Conservation (phyloP, 441 rosid genomes). For the Adansonia gregorii region DNA sequence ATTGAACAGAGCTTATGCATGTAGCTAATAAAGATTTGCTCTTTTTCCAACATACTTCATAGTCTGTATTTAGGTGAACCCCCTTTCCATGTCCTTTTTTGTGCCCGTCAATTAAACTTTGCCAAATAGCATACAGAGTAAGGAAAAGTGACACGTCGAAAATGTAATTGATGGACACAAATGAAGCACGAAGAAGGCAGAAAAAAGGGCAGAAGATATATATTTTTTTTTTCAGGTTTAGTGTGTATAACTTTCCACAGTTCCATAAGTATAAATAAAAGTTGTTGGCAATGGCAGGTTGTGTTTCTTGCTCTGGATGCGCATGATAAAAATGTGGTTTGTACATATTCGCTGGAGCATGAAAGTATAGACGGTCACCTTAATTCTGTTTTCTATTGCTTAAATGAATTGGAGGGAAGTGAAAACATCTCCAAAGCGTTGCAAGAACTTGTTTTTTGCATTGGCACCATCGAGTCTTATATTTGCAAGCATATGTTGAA, state of each 20-base stretch:
- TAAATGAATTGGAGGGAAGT: constrained; percentile 43
- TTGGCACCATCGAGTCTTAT: constrained; percentile 53
- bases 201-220: no score
- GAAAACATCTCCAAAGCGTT: constrained; percentile 35
- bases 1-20: not conserved
- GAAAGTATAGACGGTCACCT: constrained; percentile 51
- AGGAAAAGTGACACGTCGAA: no score
- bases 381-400: constrained; percentile 44
- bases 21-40: not conserved
- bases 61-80: no score
- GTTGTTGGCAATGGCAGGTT: constrained; percentile 67
- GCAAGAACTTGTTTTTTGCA: constrained; percentile 52
- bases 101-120: no score
- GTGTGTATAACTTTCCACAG: not conserved
- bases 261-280: constrained; percentile 5
- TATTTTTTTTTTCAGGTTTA: not conserved
- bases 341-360: constrained; percentile 70
- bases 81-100: no score
- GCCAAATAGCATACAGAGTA: no score
- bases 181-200: no score
- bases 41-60: not conserved
- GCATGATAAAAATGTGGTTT: constrained; percentile 53
- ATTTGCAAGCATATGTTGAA: constrained; percentile 68
- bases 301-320: constrained; percentile 62
- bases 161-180: no score